Conservation (phyloP, 2,329 filamentous ascomycete genomes). For the Fusarium ramigenum region DNA sequence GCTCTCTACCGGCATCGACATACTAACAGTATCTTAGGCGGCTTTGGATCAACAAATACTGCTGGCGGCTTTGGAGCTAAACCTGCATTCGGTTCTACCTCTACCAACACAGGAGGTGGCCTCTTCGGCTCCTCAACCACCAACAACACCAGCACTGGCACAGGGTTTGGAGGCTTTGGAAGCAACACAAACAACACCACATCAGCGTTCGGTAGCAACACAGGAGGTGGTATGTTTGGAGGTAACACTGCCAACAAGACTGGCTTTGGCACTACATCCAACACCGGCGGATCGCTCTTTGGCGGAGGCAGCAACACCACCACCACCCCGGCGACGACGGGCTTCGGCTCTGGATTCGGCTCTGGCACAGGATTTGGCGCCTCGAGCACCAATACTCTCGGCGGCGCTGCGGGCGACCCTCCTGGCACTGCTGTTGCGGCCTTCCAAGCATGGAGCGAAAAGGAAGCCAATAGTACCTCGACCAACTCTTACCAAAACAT, state of each 20-base stretch:
- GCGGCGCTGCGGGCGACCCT: conserved; percentile 62
- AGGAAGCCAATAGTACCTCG: conserved; percentile 68
- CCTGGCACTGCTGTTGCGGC: conserved; percentile 76
- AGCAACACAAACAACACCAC: conserved; percentile 46
- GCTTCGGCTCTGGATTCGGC: conserved; percentile 54
- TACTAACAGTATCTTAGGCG: conserved; percentile 43
- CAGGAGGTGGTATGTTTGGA: conserved; percentile 64
- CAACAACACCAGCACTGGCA: conserved; percentile 50
- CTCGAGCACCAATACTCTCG: conserved; percentile 60
- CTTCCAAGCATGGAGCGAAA: conserved; percentile 77
- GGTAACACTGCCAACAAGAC: conserved; percentile 57
- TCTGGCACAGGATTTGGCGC: conserved; percentile 55
- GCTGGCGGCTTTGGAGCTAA: conserved; percentile 55
- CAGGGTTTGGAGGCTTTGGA: conserved; percentile 55
- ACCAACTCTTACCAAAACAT: conserved; percentile 81
- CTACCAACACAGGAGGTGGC: conserved; percentile 52
- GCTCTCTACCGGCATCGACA: conserved; percentile 1
- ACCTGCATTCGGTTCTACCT: conserved; percentile 62
- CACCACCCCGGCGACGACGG: conserved; percentile 44
- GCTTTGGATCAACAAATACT: conserved; percentile 50
- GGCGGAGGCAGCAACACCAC: conserved; percentile 49
- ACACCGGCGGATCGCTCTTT: conserved; percentile 58
- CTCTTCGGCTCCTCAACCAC: conserved; percentile 57
- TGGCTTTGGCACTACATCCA: conserved; percentile 57
- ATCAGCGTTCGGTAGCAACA: conserved; percentile 52